Percentiles rank a stretch among this genome's conserved stretches.
Conservation (phyloP, 1,139 yeast genomes). For the Saccharomyces hybrid region DNA sequence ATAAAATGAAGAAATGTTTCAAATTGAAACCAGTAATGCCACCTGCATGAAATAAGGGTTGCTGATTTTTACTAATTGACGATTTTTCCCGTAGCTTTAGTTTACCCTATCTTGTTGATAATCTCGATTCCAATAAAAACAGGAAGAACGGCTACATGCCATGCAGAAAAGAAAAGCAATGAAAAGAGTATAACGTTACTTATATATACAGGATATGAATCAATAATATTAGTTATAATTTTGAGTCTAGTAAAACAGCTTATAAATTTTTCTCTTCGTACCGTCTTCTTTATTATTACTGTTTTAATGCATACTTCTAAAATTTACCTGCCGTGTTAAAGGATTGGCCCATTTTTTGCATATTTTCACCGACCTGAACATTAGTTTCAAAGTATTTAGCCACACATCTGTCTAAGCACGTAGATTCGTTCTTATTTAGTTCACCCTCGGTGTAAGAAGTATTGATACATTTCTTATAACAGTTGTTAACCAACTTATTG, state of each 20-base stretch:
- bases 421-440: conserved; percentile 73
- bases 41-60: background rate
- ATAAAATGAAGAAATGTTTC: background rate
- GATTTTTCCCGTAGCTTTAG: background rate
- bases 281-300: background rate
- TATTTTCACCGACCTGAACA: conserved; percentile 88
- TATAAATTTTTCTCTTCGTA: background rate
- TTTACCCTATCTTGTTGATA: background rate
- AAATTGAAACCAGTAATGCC: background rate
- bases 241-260: conserved; percentile 1
- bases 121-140: background rate
- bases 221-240: conserved; percentile 3
- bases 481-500: conserved; percentile 73
- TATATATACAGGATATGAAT: background rate
- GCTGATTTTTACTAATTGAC: background rate
- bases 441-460: conserved; percentile 64
- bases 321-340: conserved; percentile 35
- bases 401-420: conserved; percentile 95
- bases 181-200: background rate
- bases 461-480: conserved; percentile 81
- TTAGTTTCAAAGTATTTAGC: conserved; percentile 94
- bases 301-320: conserved; percentile 8
- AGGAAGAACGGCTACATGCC: background rate
- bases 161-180: background rate
- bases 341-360: conserved; percentile 64